Evolutionary conservation across 225 moss, liverwort and hornwort genomes (phyloP), one percentile per base, ranked within the genome.

Genomic region (Thuidium tamariscinum): DNA sequence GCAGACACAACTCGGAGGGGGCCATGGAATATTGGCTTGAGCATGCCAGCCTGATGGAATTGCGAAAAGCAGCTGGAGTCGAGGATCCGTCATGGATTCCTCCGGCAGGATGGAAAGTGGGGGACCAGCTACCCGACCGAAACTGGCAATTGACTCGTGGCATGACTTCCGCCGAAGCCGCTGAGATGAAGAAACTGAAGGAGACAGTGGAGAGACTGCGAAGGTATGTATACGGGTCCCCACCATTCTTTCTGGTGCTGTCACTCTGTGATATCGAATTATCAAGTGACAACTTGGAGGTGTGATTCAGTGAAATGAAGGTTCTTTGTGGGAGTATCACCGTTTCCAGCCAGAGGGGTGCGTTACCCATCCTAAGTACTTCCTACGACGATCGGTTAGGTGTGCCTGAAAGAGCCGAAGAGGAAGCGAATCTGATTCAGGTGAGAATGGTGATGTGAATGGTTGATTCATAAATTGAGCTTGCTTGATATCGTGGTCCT

Each of bases 21-120:
- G 92, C 92, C 48, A 94, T 94, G 94, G 94, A 94, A 46, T 94
- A 94, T 87, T 94, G 94, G 93, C 94, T 93, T 5, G 94, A 94
- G 86, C 92, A 94, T 84, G 82, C 91, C 69, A 91, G 90, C 86
- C 82, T 94, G 62, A 94, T 93, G 94, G 94, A 94, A 68, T 79
- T 94, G 79, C 89, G 94, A 71, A 94, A 94, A 87, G 93, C 90
- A 87, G 94, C 94, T 72, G 94, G 94, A 60, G 85, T 94, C 46
- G 94, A 94, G 85, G 94, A 94, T 83, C 94, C 94, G 41, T 91
- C 91, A 42, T 94, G 94, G 94, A 89, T 94, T 84, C 94, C 94
- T 44, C 94, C 94, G 10, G 82, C 44, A 26, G 94, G 90, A 80
- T 94, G 94, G 94, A 94, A 93, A 89, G 86, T 46, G 42, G 94